Evolutionary conservation across 768 basidiomycete genomes (phyloP), one percentile per base, ranked within the genome.

Genomic region (Boletus rex-veris): DNA sequence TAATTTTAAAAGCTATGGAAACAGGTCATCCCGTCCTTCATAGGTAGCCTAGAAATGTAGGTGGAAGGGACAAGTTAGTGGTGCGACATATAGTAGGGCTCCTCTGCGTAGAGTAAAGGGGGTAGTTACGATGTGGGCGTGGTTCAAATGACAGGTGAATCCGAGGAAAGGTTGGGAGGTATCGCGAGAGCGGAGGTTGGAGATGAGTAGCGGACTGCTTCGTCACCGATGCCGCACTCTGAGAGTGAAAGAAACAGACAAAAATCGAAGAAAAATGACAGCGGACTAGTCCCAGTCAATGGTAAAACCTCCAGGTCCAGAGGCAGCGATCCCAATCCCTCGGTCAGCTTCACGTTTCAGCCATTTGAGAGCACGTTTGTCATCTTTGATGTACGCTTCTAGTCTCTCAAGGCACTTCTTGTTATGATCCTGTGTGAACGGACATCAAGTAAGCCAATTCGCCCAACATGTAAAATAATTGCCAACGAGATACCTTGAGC

Each of bases 301-400:
- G 48, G 80, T 73, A 56, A 92, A 73, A 50, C 89, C 88, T 30
- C 82, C 88, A 12, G 86, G 84, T 24, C 79, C 80, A 21, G 82
- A 68, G 35, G 60, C 72, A 38, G 85, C 83, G 40, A 92, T 71
- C 39, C 90, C 90, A 54, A 92, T 87, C 28, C 83, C 82, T 42
- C 88, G 81, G 45, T 89, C 83, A 33, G 83, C 80, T 69, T 92
- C 88, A 46, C 87, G 78, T 65, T 83, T 83, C 39, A 94, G 79
- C 86, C 87, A 94, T 63, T 83, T 87, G 63, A 85, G 63, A 15
- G 91, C 90, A 30, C 89, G 83, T 71, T 86, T 87, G 70, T 93
- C 91, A 36, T 88, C 83, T 55, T 83, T 82, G 54, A 94, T 71
- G 52, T 78, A 74, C 2, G 85, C 86, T 55, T 82, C 74, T 30